Conservation (phyloP, 75 land plant species). For the Picea sitchensis region DNA sequence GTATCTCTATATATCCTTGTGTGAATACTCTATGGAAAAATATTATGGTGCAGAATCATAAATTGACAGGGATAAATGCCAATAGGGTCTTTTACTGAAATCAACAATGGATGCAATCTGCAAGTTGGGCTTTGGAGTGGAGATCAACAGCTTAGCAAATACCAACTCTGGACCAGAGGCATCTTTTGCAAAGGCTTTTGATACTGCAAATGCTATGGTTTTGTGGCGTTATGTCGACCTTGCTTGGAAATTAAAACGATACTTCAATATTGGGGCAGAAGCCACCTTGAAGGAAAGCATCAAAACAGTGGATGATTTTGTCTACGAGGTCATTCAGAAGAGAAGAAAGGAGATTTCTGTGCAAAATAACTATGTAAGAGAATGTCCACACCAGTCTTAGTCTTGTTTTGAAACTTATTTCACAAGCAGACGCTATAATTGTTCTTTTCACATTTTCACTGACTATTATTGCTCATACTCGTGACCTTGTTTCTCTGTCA, state of each 20-base stretch:
- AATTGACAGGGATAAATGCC: neutral
- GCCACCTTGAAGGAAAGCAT: slow-evolving; percentile 29
- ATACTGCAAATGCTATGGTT: slow-evolving; percentile 29
- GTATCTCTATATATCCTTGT: no score
- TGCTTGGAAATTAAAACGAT: slow-evolving; percentile 51
- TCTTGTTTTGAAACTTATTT: neutral
- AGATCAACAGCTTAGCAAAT: slow-evolving; percentile 34
- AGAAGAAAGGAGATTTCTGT: slow-evolving; percentile 21
- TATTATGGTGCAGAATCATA: neutral
- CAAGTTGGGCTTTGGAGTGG: slow-evolving; percentile 70
- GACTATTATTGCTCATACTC: neutral
- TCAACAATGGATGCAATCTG: slow-evolving; percentile 63
- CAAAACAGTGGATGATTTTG: slow-evolving; percentile 37
- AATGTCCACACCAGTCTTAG: neutral
- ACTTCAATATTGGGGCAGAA: slow-evolving; percentile 59
- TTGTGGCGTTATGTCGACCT: slow-evolving; percentile 34
- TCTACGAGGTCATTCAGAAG: slow-evolving; percentile 37
- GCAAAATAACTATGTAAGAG: slow-evolving; percentile 15
- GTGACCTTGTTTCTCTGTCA: neutral
- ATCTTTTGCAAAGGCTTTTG: slow-evolving; percentile 43
- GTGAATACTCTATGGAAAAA: neutral
- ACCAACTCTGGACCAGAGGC: slow-evolving; percentile 28
- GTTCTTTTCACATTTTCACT: neutral
- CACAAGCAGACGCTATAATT: neutral
- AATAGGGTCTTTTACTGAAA: slow-evolving; percentile 58